These are phyloP conservation scores for Cardamine occulta DNA, from an alignment of 345 rosid genomes.

Conservation along the genomic window DNA sequence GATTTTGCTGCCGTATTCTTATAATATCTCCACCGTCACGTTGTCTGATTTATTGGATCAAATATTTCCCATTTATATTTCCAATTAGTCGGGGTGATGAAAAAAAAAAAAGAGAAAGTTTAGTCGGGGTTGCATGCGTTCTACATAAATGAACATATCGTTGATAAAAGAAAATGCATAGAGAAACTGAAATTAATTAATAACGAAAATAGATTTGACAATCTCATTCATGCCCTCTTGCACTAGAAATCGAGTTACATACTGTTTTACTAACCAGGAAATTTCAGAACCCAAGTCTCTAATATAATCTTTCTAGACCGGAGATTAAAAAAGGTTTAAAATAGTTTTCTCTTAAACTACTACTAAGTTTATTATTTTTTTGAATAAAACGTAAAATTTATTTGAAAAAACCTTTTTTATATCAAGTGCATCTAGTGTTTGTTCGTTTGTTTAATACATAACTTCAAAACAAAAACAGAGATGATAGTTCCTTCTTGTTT, in stretches of 20 bases:
- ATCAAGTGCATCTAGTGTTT: too few relatives aligned
- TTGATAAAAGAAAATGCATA: not conserved
- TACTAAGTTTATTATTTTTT: not conserved
- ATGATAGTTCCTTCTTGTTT: too few relatives aligned
- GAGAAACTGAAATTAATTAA: not conserved
- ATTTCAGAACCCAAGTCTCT: not conserved
- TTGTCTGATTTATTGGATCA: constrained; percentile 8
- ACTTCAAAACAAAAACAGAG: too few relatives aligned
- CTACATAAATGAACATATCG: not conserved
- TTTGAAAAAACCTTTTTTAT: too few relatives aligned
- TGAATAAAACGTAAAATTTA: not conserved
- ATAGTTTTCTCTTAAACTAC: not conserved
- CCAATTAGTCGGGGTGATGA: not conserved
- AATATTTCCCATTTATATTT: constrained; percentile 3
- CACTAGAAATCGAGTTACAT: not conserved
- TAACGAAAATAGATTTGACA: not conserved
- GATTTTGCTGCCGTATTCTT: constrained; percentile 16
- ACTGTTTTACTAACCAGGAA: too few relatives aligned
- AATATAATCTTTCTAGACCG: too few relatives aligned
- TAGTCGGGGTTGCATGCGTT: not conserved
- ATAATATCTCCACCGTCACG: not conserved
- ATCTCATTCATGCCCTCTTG: not conserved
- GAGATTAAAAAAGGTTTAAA: too few relatives aligned
- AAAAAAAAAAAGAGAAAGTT: too few relatives aligned
- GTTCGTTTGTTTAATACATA: too few relatives aligned